These are phyloP conservation scores for Naganishia vaughanmartiniae DNA, from an alignment of 768 basidiomycete genomes.

Conservation along the genomic window DNA sequence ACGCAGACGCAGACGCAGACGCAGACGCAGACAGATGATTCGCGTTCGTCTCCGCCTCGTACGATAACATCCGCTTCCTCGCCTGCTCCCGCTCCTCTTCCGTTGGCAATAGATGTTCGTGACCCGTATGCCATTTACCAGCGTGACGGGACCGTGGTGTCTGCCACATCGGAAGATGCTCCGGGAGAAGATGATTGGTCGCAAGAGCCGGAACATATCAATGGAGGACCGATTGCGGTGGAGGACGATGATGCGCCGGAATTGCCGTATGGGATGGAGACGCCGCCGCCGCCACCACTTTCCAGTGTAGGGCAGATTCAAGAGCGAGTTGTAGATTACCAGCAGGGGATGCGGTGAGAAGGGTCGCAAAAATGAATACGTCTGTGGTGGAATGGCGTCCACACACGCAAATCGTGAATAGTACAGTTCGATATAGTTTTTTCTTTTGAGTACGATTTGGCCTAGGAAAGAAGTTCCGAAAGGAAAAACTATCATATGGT, in stretches of 20 bases:
- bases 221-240: background rate
- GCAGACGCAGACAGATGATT: background rate
- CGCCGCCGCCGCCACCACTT: background rate
- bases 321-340: background rate
- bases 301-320: background rate
- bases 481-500: too few species aligned
- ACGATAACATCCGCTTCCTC: background rate
- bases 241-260: constrained; percentile 7
- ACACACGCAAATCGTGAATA: too few species aligned
- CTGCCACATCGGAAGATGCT: constrained; percentile 15
- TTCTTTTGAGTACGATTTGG: too few species aligned
- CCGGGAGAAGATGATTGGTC: constrained; percentile 14
- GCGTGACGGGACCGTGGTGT: background rate
- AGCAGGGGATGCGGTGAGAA: background rate
- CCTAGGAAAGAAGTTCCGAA: too few species aligned
- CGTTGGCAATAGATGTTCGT: background rate
- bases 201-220: background rate
- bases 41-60: constrained; percentile 3
- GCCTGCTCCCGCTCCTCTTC: background rate
- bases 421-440: too few species aligned
- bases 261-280: constrained; percentile 16
- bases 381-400: too few species aligned
- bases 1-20: too few species aligned
- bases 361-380: background rate
- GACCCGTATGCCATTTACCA: background rate